A percentile compares a stretch with the other conserved stretches of the same genome.
Evolutionary conservation across 352 stramenopile species (phyloP).

Genomic region (Phytophthora chlamydospora): DNA sequence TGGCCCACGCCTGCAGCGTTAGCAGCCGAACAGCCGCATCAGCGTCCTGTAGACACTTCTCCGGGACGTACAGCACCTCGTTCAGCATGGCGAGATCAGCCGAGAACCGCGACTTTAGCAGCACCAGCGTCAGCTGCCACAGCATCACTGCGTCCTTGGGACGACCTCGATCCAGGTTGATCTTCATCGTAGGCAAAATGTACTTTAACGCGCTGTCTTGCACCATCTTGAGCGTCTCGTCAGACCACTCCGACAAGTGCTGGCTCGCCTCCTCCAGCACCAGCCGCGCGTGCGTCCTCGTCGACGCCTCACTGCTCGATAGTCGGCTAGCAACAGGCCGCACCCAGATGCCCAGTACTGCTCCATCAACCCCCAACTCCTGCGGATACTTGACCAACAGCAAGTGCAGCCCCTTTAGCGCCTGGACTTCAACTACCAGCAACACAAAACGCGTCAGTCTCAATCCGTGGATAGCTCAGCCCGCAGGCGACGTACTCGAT

Average conservation of each 20-base stretch:
- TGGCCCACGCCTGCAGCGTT: conserved; percentile 55
- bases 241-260: conserved; percentile 40
- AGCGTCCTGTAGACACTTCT: conserved; percentile 54
- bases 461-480: not conserved
- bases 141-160: conserved; percentile 54
- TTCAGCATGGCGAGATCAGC: conserved; percentile 55
- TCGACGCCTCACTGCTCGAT: conserved; percentile 51
- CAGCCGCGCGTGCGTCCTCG: conserved; percentile 50
- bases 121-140: conserved; percentile 61
- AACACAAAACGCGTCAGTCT: conserved; percentile 13
- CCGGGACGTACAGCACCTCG: conserved; percentile 58
- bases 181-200: conserved; percentile 60
- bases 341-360: conserved; percentile 54
- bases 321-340: conserved; percentile 61
- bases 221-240: conserved; percentile 35
- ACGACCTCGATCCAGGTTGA: conserved; percentile 46
- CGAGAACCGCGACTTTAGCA: conserved; percentile 50
- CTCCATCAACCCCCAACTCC: conserved; percentile 31
- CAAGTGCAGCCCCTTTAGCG: conserved; percentile 62
- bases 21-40: conserved; percentile 56
- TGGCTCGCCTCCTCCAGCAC: conserved; percentile 55
- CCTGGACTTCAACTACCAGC: conserved; percentile 60
- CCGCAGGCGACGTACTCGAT: conserved; percentile 43
- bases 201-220: conserved; percentile 57
- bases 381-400: conserved; percentile 59